These are phyloP conservation scores for Hypoxylon rickii DNA, from an alignment of 495 filamentous ascomycete genomes.

Conservation along the genomic window DNA sequence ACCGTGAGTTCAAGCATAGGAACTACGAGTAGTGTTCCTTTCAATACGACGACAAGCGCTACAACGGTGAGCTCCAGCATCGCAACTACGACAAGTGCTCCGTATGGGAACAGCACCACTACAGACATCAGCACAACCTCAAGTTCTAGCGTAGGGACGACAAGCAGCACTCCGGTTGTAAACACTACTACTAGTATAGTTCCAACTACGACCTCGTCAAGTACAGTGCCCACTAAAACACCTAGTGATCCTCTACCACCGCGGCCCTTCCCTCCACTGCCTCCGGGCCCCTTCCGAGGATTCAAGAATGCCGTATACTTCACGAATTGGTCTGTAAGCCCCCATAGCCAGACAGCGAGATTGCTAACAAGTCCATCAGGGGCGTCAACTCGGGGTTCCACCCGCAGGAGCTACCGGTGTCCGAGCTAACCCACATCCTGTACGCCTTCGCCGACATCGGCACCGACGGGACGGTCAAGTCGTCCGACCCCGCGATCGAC, in stretches of 20 bases:
- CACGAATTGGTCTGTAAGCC: constrained; percentile 47
- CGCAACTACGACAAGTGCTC: too few species aligned
- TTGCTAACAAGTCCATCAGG: constrained; percentile 15
- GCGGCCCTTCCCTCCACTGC: constrained; percentile 9
- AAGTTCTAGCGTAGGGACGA: not conserved
- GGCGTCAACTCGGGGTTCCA: constrained; percentile 28
- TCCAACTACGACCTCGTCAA: constrained; percentile 18
- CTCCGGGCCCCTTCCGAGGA: constrained; percentile 34
- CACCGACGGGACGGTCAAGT: constrained; percentile 31
- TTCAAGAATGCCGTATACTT: constrained; percentile 52
- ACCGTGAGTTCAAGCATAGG: too few species aligned
- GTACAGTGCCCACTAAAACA: constrained; percentile 12
- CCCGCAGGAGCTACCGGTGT: constrained; percentile 83
- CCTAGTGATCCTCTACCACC: constrained; percentile 12
- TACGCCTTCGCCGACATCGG: constrained; percentile 65
- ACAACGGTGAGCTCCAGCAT: too few species aligned
- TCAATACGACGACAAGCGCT: too few species aligned
- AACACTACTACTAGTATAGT: constrained; percentile 10
- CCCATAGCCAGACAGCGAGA: not conserved
- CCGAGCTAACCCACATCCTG: constrained; percentile 88
- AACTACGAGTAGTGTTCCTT: too few species aligned
- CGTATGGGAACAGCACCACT: too few species aligned
- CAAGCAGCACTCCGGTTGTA: not conserved
- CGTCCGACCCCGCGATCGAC: constrained; percentile 28
- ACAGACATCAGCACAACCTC: too few species aligned